Conservation (phyloP, 73 alveolate species). For the Diophrys appendiculata region DNA sequence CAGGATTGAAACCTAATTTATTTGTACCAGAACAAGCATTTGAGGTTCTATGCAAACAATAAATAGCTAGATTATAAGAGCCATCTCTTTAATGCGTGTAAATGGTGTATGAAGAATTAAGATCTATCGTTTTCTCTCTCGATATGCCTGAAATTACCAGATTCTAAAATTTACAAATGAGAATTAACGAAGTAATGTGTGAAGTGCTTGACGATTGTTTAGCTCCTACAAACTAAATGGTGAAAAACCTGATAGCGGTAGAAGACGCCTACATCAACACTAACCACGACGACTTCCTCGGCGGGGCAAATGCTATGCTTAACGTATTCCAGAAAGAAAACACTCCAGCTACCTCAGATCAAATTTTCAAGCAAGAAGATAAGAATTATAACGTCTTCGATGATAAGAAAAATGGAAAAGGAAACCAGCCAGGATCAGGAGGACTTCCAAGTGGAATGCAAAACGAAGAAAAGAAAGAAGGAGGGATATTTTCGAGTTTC, state of each 20-base stretch:
- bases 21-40: constrained; percentile 97
- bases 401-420: background rate
- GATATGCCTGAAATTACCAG: constrained; percentile 72
- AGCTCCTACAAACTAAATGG: constrained; percentile 67
- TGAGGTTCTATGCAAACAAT: constrained; percentile 79
- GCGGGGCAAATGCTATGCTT: constrained; percentile 69
- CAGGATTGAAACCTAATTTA: constrained; percentile 76
- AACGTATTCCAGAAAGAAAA: constrained; percentile 49
- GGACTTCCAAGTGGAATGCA: background rate
- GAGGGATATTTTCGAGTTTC: constrained; percentile 30
- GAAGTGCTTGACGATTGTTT: constrained; percentile 65
- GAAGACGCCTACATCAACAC: constrained; percentile 84
- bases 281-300: constrained; percentile 85
- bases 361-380: constrained; percentile 6
- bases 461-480: background rate
- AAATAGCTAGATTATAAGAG: constrained; percentile 79
- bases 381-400: constrained; percentile 9
- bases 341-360: constrained; percentile 30
- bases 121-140: constrained; percentile 65
- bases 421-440: constrained; percentile 9
- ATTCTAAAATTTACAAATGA: constrained; percentile 48
- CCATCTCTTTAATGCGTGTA: constrained; percentile 84
- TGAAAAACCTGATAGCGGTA: constrained; percentile 65
- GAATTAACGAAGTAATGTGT: constrained; percentile 66
- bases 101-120: constrained; percentile 77